Evolutionary conservation across 1,284 basidiomycete species (phyloP), one percentile per base, ranked within the genome.

Genomic region (Pulveroboletus sp.): DNA sequence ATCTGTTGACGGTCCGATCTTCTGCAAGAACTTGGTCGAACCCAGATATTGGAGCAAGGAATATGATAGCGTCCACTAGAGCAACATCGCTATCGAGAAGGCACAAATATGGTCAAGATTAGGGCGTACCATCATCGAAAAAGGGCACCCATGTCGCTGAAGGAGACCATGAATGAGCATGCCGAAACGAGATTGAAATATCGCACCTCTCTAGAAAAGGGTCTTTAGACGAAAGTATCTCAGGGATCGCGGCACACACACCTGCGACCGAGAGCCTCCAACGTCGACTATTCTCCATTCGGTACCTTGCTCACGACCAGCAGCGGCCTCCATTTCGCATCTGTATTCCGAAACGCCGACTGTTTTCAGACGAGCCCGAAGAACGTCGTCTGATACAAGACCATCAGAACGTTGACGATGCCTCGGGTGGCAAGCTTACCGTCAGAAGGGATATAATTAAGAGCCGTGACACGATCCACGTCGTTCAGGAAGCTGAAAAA

Each of bases 271-370:
- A 62, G 86, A 87, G 42, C 89, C 89, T 20, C 89, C 89, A 39
- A 91, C 89, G 64, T 91, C 89, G 43, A 90, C 82, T 60, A 91
- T 89, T 54, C 87, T 79, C 89, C 89, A 91, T 66, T 91, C 87
- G 2, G 85, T 84, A 3, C 86, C 88, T 56, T 79, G 81, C 62
- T 90, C 87, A 52, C 84, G 75, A 12, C 86, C 86, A 14, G 83
- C 78, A 26, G 76, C 73, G 5, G 87, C 82, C 67, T 89, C 88
- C 83, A 91, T 88, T 72, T 89, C 84, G 64, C 90, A 91, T 67
- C 80, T 83, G 72, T 91, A 87, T 70, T 91, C 88, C 7, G 84
- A 84, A 14, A 90, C 87, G 5, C 88, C 88, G 36, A 91, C 83
- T 0, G 88, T 91, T 68, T 90, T 89, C 40, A 91, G 73, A 26